Evolutionary conservation across 441 rosid genomes (phyloP).

Genomic region (Kokia cookei): DNA sequence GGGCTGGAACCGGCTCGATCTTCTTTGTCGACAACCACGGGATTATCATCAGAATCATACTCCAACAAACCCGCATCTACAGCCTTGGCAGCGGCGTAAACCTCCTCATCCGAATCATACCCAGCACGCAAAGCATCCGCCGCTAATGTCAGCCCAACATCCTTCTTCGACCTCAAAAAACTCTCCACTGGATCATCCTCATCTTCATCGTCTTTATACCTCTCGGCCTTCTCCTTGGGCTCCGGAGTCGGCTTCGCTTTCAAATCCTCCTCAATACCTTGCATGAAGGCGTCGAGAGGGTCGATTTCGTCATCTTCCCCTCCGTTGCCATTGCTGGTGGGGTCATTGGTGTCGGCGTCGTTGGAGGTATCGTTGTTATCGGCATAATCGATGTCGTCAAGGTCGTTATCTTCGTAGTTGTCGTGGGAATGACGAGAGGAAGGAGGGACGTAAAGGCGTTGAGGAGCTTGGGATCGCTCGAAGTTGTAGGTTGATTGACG

Average conservation of each 20-base stretch:
- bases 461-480: slow-evolving; percentile 77
- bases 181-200: slow-evolving; percentile 93
- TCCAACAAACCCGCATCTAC: slow-evolving; percentile 91
- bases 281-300: slow-evolving; percentile 97
- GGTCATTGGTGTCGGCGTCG: slow-evolving; percentile 4
- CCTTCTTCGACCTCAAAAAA: slow-evolving; percentile 80
- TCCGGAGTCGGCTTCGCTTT: slow-evolving; percentile 71
- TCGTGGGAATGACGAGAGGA: slow-evolving; percentile 74
- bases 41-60: slow-evolving; percentile 93
- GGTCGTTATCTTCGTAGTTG: slow-evolving; percentile 87
- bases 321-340: slow-evolving; percentile 12
- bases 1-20: slow-evolving; percentile 69
- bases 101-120: slow-evolving; percentile 93
- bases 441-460: slow-evolving; percentile 76
- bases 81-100: slow-evolving; percentile 91
- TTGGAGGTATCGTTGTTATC: slow-evolving; percentile 36
- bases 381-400: slow-evolving; percentile 74
- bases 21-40: slow-evolving; percentile 70
- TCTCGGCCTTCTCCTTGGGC: slow-evolving; percentile 66
- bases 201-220: slow-evolving; percentile 64
- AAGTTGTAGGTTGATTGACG: slow-evolving; percentile 77
- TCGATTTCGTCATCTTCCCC: slow-evolving; percentile 63
- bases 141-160: slow-evolving; percentile 77
- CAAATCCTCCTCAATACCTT: slow-evolving; percentile 87
- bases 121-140: slow-evolving; percentile 87